A percentile compares a stretch with the other conserved stretches of the same genome.
Conservation (phyloP, 2,329 filamentous ascomycete species). For the Diplodia mutila region DNA sequence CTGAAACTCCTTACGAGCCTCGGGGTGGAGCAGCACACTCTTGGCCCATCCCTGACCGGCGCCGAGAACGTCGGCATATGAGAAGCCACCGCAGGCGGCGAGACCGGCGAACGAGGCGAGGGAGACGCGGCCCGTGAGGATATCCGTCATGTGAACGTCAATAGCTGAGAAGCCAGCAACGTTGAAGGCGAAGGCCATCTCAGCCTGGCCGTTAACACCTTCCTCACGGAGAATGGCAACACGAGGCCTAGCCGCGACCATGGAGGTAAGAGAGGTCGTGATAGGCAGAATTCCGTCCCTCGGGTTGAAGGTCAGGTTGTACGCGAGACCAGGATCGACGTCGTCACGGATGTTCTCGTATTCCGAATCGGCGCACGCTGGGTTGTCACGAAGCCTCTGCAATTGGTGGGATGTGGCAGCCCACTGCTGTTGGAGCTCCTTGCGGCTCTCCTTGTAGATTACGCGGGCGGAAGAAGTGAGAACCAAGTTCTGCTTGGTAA, state of each 20-base stretch:
- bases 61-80: conserved; percentile 87
- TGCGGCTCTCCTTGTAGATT: conserved; percentile 70
- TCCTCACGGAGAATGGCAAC: conserved; percentile 95
- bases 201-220: conserved; percentile 92
- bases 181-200: conserved; percentile 96
- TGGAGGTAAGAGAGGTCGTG: conserved; percentile 62
- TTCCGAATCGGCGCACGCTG: conserved; percentile 82
- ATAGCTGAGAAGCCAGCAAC: conserved; percentile 88
- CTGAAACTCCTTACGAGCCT: conserved; percentile 76
- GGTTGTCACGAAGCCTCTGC: conserved; percentile 89
- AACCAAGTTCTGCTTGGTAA: conserved; percentile 73
- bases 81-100: conserved; percentile 96
- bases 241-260: conserved; percentile 67
- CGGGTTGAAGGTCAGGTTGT: conserved; percentile 79
- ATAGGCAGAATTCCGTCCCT: conserved; percentile 75
- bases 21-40: conserved; percentile 81
- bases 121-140: conserved; percentile 76
- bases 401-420: conserved; percentile 85
- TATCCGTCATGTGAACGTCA: conserved; percentile 95
- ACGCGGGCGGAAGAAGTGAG: conserved; percentile 72
- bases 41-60: conserved; percentile 98
- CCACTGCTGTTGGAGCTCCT: conserved; percentile 85
- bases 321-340: conserved; percentile 79
- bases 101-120: conserved; percentile 84
- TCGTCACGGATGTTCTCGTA: conserved; percentile 74